Conservation (phyloP, 106 monocot species). For the Dioscorea alata region DNA sequence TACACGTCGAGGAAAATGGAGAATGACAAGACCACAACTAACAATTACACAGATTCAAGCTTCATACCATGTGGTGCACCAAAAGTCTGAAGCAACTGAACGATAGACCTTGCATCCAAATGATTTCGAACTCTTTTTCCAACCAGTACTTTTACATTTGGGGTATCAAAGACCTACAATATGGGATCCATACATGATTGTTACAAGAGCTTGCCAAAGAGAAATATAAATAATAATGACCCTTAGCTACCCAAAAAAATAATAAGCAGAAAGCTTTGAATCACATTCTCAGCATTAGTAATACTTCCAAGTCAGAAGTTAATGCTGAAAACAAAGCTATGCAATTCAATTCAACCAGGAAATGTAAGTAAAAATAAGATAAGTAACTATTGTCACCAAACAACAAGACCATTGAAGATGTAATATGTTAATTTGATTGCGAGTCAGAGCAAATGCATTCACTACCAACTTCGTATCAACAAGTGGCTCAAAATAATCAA, state of each 20-base stretch:
- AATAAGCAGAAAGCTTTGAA: no score
- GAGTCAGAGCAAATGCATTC: no score
- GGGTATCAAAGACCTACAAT: slow-evolving; percentile 87
- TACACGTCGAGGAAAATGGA: no score
- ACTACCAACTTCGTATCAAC: no score
- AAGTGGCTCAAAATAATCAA: no score
- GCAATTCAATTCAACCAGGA: not conserved
- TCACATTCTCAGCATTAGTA: not conserved
- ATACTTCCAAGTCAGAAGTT: not conserved
- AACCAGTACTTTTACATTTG: slow-evolving; percentile 69
- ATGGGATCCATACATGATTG: not conserved
- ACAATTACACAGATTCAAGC: no score
- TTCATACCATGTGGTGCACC: slow-evolving; percentile 70
- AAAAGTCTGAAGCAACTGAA: slow-evolving; percentile 68
- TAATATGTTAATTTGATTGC: not conserved
- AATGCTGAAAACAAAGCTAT: not conserved
- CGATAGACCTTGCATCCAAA: slow-evolving; percentile 78
- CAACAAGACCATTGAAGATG: not conserved
- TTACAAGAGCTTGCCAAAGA: not conserved
- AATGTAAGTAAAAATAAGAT: not conserved
- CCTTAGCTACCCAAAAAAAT: not conserved
- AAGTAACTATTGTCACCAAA: not conserved
- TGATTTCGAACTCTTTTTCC: slow-evolving; percentile 73
- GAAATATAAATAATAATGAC: not conserved
- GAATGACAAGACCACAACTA: no score